Evolutionary conservation across 1,139 yeast genomes (phyloP), one percentile per base, ranked within the genome.

Genomic region (Pichia kudriavzevii): DNA sequence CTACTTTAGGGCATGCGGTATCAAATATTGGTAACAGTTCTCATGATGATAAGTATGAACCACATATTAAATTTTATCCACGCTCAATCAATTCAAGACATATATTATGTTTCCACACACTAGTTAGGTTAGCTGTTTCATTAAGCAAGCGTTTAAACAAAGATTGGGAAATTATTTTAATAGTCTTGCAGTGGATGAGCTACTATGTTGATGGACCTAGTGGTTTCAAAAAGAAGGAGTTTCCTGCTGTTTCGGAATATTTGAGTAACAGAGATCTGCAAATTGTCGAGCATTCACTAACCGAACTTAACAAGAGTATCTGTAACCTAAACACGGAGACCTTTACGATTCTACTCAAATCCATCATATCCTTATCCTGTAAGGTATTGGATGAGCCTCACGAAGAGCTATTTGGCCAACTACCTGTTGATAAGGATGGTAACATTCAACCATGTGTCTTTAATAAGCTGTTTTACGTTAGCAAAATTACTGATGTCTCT

Each of bases 131-230:
- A 31, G 88, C 91, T 0, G 67, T 79, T 3, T 81, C 95, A 0
- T 58, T 88, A 19, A 96, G 95, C 0, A 71, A 88, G 0, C 70
- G 77, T 1, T 63, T 88, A 15, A 70, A 69, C 7, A 54, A 60
- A 1, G 74, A 84, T 20, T 91, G 97, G 97, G 58, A 60, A 14
- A 68, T 75, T 19, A 60, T 85, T 10, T 65, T 85, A 53, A 67
- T 72, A 9, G 71, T 94, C 0, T 64, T 88, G 37, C 94, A 83
- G 59, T 72, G 95, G 94, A 64, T 75, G 44, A 69, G 76, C 48
- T 72, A 74, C 58, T 70, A 65, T 52, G 46, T 79, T 26, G 63
- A 75, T 49, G 87, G 91, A 0, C 75, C 81, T 1, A 75, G 81
- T 22, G 63, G 49, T 44, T 48, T 51, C 39, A 45, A 55, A 24